A percentile compares a stretch with the other conserved stretches of the same genome.
Conservation (phyloP, 805 yeast species). For the Ogataea saltuana region DNA sequence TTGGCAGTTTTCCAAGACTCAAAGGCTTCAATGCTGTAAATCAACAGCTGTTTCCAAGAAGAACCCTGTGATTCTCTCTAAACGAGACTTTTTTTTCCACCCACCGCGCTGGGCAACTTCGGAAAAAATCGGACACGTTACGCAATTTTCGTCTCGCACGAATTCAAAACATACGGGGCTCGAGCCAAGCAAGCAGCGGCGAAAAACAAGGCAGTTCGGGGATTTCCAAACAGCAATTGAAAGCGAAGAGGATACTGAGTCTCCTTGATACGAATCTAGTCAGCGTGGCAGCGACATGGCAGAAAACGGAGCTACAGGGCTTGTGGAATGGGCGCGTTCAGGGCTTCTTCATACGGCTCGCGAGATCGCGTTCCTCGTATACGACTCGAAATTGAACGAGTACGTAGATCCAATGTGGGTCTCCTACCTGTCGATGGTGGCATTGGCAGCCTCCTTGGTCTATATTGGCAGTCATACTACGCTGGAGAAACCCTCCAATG, state of each 20-base stretch:
- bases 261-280: neutral
- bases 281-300: conserved; percentile 1
- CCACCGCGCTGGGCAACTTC: neutral
- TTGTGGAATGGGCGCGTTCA: neutral
- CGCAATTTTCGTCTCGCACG: conserved; percentile 1
- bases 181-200: conserved; percentile 1
- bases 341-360: neutral
- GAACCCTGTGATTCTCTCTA: neutral
- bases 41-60: neutral
- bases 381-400: conserved; percentile 21
- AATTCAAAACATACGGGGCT: conserved; percentile 4
- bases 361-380: conserved; percentile 24
- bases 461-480: conserved; percentile 39
- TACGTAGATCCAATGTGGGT: conserved; percentile 20
- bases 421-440: conserved; percentile 21
- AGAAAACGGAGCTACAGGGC: neutral
- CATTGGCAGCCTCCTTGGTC: conserved; percentile 32
- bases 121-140: conserved; percentile 7
- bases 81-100: neutral
- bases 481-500: conserved; percentile 33
- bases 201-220: conserved; percentile 7
- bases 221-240: conserved; percentile 5
- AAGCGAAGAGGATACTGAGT: neutral
- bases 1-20: neutral
- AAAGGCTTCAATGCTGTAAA: too few relatives aligned